Evolutionary conservation across 352 stramenopile genomes (phyloP).

Genomic region (Globisporangium paroecandrum): DNA sequence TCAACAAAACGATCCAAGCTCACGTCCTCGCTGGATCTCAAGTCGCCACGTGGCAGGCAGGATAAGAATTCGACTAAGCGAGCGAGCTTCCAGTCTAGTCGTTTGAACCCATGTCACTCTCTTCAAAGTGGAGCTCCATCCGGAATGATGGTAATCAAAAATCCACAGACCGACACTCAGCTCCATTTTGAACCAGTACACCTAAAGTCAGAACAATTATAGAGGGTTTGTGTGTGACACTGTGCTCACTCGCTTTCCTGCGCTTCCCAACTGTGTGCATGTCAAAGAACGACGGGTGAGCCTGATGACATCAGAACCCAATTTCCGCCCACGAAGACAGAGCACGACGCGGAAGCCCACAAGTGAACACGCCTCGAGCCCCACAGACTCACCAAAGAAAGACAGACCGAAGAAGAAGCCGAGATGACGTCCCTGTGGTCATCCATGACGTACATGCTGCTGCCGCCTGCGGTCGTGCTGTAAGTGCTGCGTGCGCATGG

Average conservation of each 20-base stretch:
- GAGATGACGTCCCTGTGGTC: conserved; percentile 68
- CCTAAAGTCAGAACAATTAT: neutral
- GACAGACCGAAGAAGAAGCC: neutral
- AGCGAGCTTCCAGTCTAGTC: neutral
- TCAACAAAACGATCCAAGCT: neutral
- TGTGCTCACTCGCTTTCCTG: neutral
- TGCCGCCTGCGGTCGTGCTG: conserved; percentile 76
- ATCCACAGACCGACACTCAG: conserved; percentile 14
- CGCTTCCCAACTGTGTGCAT: neutral
- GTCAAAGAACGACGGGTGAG: neutral
- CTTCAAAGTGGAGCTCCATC: neutral
- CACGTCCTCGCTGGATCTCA: neutral
- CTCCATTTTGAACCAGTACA: neutral
- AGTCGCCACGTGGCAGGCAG: conserved; percentile 1
- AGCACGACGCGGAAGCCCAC: neutral
- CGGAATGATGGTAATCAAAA: conserved; percentile 14
- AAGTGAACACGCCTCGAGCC: neutral
- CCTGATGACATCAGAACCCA: conserved; percentile 2
- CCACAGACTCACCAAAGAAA: neutral
- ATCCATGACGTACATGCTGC: conserved; percentile 73
- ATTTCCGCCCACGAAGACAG: neutral
- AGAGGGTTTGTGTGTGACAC: neutral
- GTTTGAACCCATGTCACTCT: conserved; percentile 6
- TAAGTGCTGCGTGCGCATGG: conserved; percentile 22
- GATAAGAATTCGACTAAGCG: conserved; percentile 5